Evolutionary conservation across 106 monocot genomes (phyloP).

Genomic region (Apostasia shenzhenica): DNA sequence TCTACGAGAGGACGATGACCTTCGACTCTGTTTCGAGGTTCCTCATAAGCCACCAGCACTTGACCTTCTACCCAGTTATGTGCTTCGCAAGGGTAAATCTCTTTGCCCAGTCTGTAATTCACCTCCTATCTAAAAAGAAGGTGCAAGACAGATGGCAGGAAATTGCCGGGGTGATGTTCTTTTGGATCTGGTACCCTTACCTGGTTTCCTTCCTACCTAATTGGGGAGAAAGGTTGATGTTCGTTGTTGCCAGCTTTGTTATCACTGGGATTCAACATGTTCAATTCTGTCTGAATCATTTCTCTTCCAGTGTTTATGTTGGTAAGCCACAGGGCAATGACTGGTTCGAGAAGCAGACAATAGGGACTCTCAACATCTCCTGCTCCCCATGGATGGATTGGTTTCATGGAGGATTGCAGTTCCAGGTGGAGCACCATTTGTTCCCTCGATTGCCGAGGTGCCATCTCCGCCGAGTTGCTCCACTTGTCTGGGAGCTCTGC

Average conservation of each 20-base stretch:
- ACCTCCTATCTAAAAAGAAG: conserved; percentile 25
- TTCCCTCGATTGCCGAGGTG: conserved; percentile 52
- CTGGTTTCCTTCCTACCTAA: conserved; percentile 47
- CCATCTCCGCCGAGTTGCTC: conserved; percentile 35
- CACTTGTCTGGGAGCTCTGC: conserved; percentile 40
- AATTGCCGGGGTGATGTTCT: conserved; percentile 32
- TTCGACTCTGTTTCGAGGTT: conserved; percentile 34
- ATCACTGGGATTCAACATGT: conserved; percentile 51
- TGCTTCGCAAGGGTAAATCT: conserved; percentile 49
- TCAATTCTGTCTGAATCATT: conserved; percentile 52
- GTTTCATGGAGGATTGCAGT: conserved; percentile 70
- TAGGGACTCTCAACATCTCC: conserved; percentile 54
- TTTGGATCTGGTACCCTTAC: conserved; percentile 52
- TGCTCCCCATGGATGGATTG: conserved; percentile 74
- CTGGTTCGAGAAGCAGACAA: conserved; percentile 72
- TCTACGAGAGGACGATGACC: conserved; percentile 43
- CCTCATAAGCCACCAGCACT: conserved; percentile 58
- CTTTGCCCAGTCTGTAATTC: conserved; percentile 36
- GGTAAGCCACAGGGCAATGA: conserved; percentile 39
- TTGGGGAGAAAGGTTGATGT: conserved; percentile 39
- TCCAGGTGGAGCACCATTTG: conserved; percentile 61
- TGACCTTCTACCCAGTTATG: conserved; percentile 63
- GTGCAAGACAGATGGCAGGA: conserved; percentile 32
- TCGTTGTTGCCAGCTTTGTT: conserved; percentile 38
- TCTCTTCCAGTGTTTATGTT: conserved; percentile 35